Base-by-base conservation (phyloP, 2,329 filamentous ascomycete genomes). In the Phyllosticta citribraziliensis region DNA sequence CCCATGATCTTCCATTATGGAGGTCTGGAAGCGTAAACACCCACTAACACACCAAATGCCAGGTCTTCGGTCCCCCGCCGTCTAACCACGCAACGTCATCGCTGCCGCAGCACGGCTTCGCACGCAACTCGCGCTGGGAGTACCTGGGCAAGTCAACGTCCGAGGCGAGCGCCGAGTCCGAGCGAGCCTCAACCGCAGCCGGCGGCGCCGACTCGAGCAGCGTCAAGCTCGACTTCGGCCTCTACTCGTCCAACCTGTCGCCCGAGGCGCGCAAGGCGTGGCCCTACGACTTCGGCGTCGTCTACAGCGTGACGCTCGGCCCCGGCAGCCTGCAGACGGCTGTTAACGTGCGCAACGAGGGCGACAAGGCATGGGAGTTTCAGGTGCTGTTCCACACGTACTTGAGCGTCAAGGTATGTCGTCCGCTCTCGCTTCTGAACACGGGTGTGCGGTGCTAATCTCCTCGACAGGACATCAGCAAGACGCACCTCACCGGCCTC, bases 181-280 rank as follows among this genome's bases (percentile, higher is more conserved):
- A 62, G 70, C 76, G 66, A 8, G 62, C 73, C 64, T 63, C 74
- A 74, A 70, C 69, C 47, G 70, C 52, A 22, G 33, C 52, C 17
- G 22, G 52, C 33, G 33, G 52, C 30, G 58, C 52, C 47, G 58
- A 82, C 89, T 70, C 79, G 85, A 69, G 6, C 27, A 87, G 86
- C 56, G 87, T 97, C 66, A 97, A 96, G 81, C 86, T 99, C 63
- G 94, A 99, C 78, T 97, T 99, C 74, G 94, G 93, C 27, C 85
- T 99, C 40, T 90, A 88, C 57, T 83, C 85, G 27, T 80, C 83
- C 57, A 88, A 87, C 70, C 79, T 97, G 62, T 83, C 82, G 66
- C 84, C 87, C 0, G 82, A 86, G 52, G 82, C 83, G 66, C 84
- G 83, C 70, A 82, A 83, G 67, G 82, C 86, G 24, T 99, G 94